Evolutionary conservation across 805 yeast species (phyloP).

Genomic region (Dipodascus geniculatus): DNA sequence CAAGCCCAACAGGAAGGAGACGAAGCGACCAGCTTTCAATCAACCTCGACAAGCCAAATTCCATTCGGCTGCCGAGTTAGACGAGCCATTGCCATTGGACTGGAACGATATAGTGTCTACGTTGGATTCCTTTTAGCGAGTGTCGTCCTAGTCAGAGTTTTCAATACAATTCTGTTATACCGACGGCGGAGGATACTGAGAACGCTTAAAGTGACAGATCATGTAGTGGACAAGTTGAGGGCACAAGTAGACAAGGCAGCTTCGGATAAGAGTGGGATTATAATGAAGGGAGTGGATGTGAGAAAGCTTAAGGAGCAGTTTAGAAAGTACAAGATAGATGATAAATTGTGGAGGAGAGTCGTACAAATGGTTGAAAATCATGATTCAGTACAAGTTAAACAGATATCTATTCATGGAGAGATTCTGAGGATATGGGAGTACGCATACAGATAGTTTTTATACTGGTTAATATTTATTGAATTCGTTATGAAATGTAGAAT

Average conservation of each 20-base stretch:
- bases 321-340: neutral
- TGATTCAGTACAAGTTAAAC: slow-evolving; percentile 47
- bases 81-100: slow-evolving; percentile 8
- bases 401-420: slow-evolving; percentile 74
- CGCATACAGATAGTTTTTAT: slow-evolving; percentile 24
- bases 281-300: slow-evolving; percentile 8
- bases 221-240: slow-evolving; percentile 8
- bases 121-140: slow-evolving; percentile 4
- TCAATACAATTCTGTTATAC: neutral
- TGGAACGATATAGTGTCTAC: slow-evolving; percentile 14
- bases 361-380: slow-evolving; percentile 47
- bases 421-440: slow-evolving; percentile 84
- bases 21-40: slow-evolving; percentile 12
- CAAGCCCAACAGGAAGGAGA: neutral
- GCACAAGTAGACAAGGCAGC: neutral
- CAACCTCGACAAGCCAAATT: slow-evolving; percentile 15
- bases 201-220: slow-evolving; percentile 3
- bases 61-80: slow-evolving; percentile 14
- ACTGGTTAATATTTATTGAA: neutral
- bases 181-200: slow-evolving; percentile 2
- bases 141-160: slow-evolving; percentile 3
- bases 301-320: neutral
- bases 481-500: too few relatives aligned
- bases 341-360: slow-evolving; percentile 42
- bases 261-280: neutral